Conservation (phyloP, 1,284 basidiomycete genomes). For the Pascua guehoae region DNA sequence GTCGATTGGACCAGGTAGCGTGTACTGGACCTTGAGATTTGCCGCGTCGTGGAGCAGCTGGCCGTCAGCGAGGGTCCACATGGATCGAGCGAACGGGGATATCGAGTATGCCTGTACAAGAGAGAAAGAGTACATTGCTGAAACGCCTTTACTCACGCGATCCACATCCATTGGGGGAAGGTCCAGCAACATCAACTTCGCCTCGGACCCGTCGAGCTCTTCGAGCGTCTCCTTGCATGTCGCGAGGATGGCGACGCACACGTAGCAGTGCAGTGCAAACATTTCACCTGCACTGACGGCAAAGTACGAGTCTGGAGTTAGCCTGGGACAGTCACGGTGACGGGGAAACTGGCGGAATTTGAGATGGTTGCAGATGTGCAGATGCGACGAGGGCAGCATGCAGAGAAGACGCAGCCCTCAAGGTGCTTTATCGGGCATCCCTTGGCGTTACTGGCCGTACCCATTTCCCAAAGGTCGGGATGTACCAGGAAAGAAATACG, state of each 20-base stretch:
- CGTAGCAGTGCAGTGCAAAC: conserved; percentile 46
- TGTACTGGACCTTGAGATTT: conserved; percentile 34
- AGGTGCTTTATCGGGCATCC: too few species aligned
- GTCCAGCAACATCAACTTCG: conserved; percentile 45
- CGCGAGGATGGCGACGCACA: conserved; percentile 43
- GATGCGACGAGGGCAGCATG: too few species aligned
- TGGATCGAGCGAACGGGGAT: too few species aligned
- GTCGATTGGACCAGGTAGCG: conserved; percentile 32
- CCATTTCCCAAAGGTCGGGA: too few species aligned
- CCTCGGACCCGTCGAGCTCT: conserved; percentile 45
- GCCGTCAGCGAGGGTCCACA: too few species aligned
- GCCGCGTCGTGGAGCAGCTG: conserved; percentile 44
- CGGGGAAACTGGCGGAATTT: too few species aligned
- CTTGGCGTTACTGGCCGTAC: too few species aligned
- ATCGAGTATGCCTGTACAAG: too few species aligned
- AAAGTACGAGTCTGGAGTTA: conserved; percentile 40
- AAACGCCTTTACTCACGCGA: conserved; percentile 24
- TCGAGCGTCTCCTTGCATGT: conserved; percentile 48
- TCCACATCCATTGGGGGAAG: conserved; percentile 47
- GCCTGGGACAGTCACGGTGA: background rate
- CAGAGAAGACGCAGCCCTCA: background rate
- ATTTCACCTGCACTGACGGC: conserved; percentile 36
- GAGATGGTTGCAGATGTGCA: too few species aligned
- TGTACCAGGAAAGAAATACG: too few species aligned
- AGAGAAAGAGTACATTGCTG: too few species aligned